phyloP scores from a whole-genome alignment of 2,329 filamentous ascomycete species.

The Myriosclerotinia curreyana region DNA sequence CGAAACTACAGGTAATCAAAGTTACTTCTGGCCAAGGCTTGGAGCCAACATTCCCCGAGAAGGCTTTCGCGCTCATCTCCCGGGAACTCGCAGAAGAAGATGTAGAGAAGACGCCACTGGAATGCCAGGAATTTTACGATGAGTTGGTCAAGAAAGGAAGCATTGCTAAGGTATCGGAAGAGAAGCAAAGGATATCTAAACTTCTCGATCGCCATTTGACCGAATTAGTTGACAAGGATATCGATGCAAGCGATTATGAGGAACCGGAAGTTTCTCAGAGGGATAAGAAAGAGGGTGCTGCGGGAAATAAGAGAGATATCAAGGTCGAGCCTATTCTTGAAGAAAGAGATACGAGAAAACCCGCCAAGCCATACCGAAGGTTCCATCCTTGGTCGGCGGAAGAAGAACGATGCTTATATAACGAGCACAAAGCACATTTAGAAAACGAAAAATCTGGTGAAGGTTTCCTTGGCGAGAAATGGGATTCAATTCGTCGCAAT shows the following conservation, averaged over 20 bases:
- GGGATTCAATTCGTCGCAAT: neutral
- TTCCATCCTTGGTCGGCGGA: neutral
- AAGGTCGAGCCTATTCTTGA: neutral
- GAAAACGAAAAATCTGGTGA: neutral
- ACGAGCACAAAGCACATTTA: neutral
- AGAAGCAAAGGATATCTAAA: neutral
- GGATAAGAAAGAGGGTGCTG: neutral
- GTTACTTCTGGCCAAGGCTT: neutral
- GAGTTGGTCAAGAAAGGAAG: neutral
- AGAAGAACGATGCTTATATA: neutral
- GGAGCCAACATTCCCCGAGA: neutral
- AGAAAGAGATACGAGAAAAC: neutral
- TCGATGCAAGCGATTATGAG: neutral
- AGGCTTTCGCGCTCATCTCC: neutral
- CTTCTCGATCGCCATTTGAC: neutral
- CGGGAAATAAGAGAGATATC: neutral
- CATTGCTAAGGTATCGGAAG: neutral
- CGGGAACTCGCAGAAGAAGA: neutral
- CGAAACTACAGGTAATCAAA: neutral
- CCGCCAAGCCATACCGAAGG: neutral
- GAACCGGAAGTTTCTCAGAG: neutral
- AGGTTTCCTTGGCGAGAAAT: neutral
- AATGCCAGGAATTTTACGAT: neutral
- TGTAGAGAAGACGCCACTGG: neutral
- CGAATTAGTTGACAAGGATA: neutral